These are phyloP conservation scores for Stephanodiscus triporus DNA, from an alignment of 108 stramenopile genomes.

Conservation along the genomic window DNA sequence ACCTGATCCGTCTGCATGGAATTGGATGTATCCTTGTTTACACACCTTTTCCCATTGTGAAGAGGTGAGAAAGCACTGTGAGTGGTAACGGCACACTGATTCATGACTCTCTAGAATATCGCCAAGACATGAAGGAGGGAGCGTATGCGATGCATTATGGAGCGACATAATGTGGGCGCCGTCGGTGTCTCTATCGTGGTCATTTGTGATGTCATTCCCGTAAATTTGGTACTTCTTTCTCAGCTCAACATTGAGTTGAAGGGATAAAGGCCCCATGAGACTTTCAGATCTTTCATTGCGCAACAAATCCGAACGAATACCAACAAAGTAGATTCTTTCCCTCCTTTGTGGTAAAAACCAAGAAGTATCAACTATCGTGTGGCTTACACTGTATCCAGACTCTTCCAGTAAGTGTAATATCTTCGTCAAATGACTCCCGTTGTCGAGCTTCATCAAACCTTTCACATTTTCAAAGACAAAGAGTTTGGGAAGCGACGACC, in stretches of 20 bases:
- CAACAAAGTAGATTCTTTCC: slow-evolving; percentile 33
- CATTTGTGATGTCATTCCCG: slow-evolving; percentile 11
- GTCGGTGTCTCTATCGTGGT: not conserved
- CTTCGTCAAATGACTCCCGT: slow-evolving; percentile 20
- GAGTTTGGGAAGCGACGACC: slow-evolving; percentile 8
- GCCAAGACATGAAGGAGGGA: slow-evolving; percentile 16
- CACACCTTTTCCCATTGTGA: slow-evolving; percentile 26
- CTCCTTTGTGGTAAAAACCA: slow-evolving; percentile 30
- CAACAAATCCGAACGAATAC: slow-evolving; percentile 31
- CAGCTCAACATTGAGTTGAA: not conserved
- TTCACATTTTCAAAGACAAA: slow-evolving; percentile 42
- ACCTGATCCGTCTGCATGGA: slow-evolving; percentile 32
- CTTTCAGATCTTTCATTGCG: slow-evolving; percentile 1
- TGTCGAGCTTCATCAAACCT: slow-evolving; percentile 18
- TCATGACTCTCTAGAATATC: slow-evolving; percentile 16
- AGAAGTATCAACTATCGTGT: slow-evolving; percentile 18
- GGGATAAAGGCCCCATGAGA: not conserved
- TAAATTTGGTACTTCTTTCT: slow-evolving; percentile 30
- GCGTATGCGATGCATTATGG: not conserved
- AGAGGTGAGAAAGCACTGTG: slow-evolving; percentile 24
- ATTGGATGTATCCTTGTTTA: slow-evolving; percentile 14
- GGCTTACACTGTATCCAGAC: slow-evolving; percentile 29
- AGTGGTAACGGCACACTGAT: not conserved
- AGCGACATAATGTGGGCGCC: not conserved
- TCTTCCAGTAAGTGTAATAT: slow-evolving; percentile 23